Percentiles rank a stretch among this genome's conserved stretches.
These are phyloP conservation scores for Aspergillus sp. DNA, from an alignment of 2,329 filamentous ascomycete genomes.

Conservation along the genomic window DNA sequence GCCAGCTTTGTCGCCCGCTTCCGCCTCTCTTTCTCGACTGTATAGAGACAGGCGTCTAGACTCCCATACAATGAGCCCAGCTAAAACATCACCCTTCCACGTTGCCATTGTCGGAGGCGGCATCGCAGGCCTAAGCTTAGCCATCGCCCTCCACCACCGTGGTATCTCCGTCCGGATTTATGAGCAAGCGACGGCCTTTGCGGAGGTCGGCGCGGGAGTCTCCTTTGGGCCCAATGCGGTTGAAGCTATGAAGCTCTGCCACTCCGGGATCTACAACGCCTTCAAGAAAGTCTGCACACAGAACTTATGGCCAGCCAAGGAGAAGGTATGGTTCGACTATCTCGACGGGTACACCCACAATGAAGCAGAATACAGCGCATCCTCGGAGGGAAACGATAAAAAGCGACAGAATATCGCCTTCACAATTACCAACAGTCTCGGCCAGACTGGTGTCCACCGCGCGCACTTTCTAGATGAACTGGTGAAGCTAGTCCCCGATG, in stretches of 20 bases:
- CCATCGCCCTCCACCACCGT: conserved; percentile 35
- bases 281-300: conserved; percentile 34
- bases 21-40: not conserved
- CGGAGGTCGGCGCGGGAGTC: conserved; percentile 40
- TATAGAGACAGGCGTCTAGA: not conserved
- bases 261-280: conserved; percentile 30
- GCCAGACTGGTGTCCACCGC: conserved; percentile 28
- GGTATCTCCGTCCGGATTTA: conserved; percentile 35
- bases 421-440: conserved; percentile 24
- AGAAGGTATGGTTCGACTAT: conserved; percentile 25
- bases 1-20: not conserved
- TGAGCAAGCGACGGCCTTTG: conserved; percentile 38
- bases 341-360: conserved; percentile 19
- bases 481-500: conserved; percentile 31
- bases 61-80: conserved; percentile 9
- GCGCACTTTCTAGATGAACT: conserved; percentile 38
- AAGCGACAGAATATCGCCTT: conserved; percentile 22
- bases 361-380: not conserved
- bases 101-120: conserved; percentile 39
- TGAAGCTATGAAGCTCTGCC: conserved; percentile 23
- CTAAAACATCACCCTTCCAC: conserved; percentile 19
- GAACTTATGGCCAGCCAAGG: conserved; percentile 34
- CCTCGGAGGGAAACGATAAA: conserved; percentile 2
- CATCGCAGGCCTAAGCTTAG: conserved; percentile 38
- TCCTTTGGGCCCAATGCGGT: conserved; percentile 40